phyloP scores from a whole-genome alignment of 2,329 filamentous ascomycete species.

The Nothomitra cinnamomea region DNA sequence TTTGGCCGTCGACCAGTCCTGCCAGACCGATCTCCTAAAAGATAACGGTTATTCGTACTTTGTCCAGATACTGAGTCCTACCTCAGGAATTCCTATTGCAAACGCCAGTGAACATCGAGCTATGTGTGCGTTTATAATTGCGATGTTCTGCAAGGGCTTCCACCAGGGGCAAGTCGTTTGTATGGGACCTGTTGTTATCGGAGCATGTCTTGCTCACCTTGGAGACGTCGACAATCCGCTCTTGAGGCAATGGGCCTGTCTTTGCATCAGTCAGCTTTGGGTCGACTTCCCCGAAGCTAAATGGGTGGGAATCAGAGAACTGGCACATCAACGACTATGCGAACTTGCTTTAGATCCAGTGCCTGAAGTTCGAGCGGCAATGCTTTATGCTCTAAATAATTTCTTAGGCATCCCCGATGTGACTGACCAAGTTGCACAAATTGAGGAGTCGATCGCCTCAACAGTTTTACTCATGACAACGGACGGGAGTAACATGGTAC shows the following conservation, averaged over 20 bases:
- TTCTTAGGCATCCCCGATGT: constrained; percentile 88
- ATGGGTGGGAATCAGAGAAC: constrained; percentile 83
- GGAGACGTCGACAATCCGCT: constrained; percentile 75
- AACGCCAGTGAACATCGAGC: constrained; percentile 91
- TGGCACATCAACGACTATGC: constrained; percentile 66
- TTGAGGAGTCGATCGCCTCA: constrained; percentile 81
- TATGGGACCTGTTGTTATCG: constrained; percentile 77
- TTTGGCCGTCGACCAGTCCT: constrained; percentile 83
- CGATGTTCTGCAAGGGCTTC: constrained; percentile 93
- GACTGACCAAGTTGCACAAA: constrained; percentile 76
- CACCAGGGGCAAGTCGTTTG: constrained; percentile 83
- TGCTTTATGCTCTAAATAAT: constrained; percentile 82
- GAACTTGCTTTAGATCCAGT: constrained; percentile 70
- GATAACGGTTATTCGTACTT: constrained; percentile 98
- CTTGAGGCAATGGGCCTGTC: constrained; percentile 83
- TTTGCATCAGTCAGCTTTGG: constrained; percentile 93
- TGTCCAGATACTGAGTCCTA: constrained; percentile 75
- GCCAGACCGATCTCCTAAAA: constrained; percentile 85
- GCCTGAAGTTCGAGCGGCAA: constrained; percentile 82
- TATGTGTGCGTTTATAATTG: constrained; percentile 96
- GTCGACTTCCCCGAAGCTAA: constrained; percentile 81
- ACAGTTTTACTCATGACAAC: constrained; percentile 81
- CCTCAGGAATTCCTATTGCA: constrained; percentile 64
- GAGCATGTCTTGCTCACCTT: constrained; percentile 69
- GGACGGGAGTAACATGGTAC: constrained; percentile 85